Evolutionary conservation across 2,329 filamentous ascomycete genomes (phyloP).

Genomic region (Alternaria solani): DNA sequence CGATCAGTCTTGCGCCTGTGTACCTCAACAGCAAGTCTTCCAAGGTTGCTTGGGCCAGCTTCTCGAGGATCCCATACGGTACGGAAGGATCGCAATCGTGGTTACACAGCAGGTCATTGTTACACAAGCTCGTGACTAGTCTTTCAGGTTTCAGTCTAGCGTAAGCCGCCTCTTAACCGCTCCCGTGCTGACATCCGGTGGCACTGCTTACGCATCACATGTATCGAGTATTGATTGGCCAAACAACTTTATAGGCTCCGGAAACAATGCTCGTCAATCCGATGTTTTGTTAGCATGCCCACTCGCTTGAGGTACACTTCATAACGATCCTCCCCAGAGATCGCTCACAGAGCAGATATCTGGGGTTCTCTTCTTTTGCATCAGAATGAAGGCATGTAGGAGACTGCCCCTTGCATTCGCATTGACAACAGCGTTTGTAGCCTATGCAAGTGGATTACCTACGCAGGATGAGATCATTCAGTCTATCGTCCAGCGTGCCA

Average conservation of each 20-base stretch:
- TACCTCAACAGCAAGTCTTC: neutral
- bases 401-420: neutral
- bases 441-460: neutral
- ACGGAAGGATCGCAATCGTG: neutral
- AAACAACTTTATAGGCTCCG: neutral
- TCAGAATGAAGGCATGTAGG: neutral
- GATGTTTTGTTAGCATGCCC: neutral
- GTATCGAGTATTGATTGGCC: neutral
- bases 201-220: conserved; percentile 1
- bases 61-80: neutral
- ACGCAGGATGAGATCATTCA: neutral
- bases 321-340: neutral
- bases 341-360: no score
- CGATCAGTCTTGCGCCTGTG: neutral
- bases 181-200: neutral
- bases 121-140: neutral
- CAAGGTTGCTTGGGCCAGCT: neutral
- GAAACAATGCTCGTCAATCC: neutral
- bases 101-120: neutral
- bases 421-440: neutral
- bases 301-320: neutral
- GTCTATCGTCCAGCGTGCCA: neutral
- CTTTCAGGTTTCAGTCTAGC: neutral
- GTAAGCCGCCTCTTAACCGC: neutral
- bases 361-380: neutral